phyloP scores from a whole-genome alignment of 192 early-diverging fungal species.

The Rhizophagus clarus region DNA sequence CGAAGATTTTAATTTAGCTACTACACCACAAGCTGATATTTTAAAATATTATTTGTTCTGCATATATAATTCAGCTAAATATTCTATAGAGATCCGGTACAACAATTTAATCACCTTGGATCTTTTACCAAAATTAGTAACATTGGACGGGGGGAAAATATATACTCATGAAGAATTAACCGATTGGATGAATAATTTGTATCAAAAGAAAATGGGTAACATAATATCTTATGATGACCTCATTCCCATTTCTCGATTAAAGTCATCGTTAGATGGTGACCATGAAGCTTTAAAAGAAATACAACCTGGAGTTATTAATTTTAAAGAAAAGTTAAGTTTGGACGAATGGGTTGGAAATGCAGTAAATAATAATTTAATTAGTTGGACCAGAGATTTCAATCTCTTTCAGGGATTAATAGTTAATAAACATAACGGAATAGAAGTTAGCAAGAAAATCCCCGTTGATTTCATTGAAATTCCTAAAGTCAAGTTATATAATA shows the following conservation, averaged over 20 bases:
- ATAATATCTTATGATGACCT: background rate
- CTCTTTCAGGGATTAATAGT: background rate
- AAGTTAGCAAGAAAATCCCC: background rate
- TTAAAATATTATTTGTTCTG: no score
- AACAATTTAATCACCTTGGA: no score
- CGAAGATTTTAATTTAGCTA: no score
- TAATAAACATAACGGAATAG: background rate
- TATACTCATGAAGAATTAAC: no score
- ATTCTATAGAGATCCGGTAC: no score
- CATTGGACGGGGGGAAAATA: no score
- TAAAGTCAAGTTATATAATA: background rate
- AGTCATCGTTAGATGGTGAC: no score
- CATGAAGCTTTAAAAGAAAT: background rate
- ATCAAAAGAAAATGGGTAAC: background rate
- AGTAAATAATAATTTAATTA: background rate
- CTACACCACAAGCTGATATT: no score
- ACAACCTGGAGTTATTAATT: background rate
- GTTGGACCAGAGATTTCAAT: background rate
- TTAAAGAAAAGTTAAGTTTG: background rate
- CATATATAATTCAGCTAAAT: no score
- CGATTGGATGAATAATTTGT: background rate
- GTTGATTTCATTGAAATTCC: background rate
- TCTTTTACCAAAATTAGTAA: no score
- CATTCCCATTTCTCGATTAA: background rate
- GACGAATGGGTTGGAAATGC: background rate